Conservation (phyloP, 148 eudicot genomes). For the Limonium bicolor region DNA sequence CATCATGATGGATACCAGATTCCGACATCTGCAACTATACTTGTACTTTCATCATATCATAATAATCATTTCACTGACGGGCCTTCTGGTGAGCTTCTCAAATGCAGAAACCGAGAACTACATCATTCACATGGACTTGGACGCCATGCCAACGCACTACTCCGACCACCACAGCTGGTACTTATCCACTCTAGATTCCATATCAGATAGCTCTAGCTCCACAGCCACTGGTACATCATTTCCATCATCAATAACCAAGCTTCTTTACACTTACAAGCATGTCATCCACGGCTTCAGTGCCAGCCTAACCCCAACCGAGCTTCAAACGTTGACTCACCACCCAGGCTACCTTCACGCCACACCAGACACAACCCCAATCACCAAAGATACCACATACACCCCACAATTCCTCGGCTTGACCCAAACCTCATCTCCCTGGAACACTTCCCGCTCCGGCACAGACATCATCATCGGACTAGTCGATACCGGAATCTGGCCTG, state of each 20-base stretch:
- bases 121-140: constrained; percentile 8
- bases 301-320: not conserved
- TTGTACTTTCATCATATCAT: too few species aligned
- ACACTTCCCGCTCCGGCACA: not conserved
- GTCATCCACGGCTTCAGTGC: constrained; percentile 7
- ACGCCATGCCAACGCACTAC: constrained; percentile 6
- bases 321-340: not conserved
- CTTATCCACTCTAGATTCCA: constrained; percentile 3
- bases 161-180: constrained; percentile 9
- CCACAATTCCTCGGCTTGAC: not conserved
- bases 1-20: too few species aligned
- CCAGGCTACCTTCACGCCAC: not conserved
- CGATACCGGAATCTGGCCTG: constrained; percentile 6
- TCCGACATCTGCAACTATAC: too few species aligned
- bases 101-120: constrained; percentile 5
- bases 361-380: not conserved
- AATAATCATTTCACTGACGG: too few species aligned
- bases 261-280: constrained; percentile 4
- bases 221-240: not conserved
- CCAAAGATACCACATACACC: constrained; percentile 2
- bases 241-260: constrained; percentile 6
- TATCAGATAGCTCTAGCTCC: not conserved
- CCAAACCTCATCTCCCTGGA: not conserved
- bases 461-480: constrained; percentile 2
- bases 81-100: too few species aligned